Percentiles rank a stretch among this genome's conserved stretches.
phyloP scores from a whole-genome alignment of 1,284 basidiomycete species.

The Heimioporus retisporus region DNA sequence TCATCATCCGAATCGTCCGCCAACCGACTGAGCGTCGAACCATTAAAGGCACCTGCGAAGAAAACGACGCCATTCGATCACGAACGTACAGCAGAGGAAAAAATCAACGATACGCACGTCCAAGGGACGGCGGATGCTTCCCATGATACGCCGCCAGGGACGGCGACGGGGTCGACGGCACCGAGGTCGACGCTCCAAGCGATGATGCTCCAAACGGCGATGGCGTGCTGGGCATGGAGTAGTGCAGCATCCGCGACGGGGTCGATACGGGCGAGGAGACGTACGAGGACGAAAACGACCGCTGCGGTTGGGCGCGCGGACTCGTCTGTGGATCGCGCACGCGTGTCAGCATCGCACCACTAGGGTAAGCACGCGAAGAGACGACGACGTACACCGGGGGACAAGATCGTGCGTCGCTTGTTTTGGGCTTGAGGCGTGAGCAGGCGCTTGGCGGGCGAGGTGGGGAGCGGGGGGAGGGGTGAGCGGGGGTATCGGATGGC shows the following conservation, averaged over 20 bases:
- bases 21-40: conserved; percentile 35
- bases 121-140: conserved; percentile 38
- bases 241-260: conserved; percentile 55
- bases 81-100: background rate
- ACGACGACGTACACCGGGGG: conserved; percentile 56
- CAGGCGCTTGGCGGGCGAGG: conserved; percentile 47
- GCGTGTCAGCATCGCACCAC: background rate
- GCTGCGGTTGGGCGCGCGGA: conserved; percentile 58
- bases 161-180: conserved; percentile 52
- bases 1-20: conserved; percentile 42
- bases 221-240: conserved; percentile 50
- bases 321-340: conserved; percentile 51
- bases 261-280: conserved; percentile 62
- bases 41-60: conserved; percentile 42
- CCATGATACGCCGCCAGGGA: conserved; percentile 45
- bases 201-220: conserved; percentile 52
- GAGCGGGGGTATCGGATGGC: conserved; percentile 65
- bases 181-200: conserved; percentile 34
- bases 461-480: conserved; percentile 51
- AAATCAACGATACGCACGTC: conserved; percentile 33
- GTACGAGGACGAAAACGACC: conserved; percentile 62
- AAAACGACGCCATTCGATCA: background rate
- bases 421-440: conserved; percentile 51
- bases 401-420: conserved; percentile 49
- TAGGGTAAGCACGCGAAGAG: no score